Evolutionary conservation across 1,284 basidiomycete genomes (phyloP).

Genomic region (Puccinia polysora): DNA sequence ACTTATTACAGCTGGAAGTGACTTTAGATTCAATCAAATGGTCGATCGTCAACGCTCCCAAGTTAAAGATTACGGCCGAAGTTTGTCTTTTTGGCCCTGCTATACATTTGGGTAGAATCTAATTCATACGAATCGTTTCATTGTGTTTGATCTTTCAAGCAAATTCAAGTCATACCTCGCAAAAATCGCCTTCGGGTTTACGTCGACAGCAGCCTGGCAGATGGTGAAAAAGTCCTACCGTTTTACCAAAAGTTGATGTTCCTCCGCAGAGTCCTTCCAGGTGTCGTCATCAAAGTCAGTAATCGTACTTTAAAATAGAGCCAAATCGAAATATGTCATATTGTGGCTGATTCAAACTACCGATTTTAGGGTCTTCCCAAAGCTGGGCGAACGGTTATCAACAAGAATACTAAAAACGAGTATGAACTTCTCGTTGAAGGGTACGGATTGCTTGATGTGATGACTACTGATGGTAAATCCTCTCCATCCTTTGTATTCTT

Average conservation of each 20-base stretch:
- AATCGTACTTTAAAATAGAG: background rate
- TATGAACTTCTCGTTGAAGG: constrained; percentile 83
- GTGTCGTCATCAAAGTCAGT: constrained; percentile 73
- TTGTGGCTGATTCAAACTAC: background rate
- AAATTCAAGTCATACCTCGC: constrained; percentile 48
- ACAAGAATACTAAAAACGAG: constrained; percentile 61
- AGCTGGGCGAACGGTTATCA: constrained; percentile 84
- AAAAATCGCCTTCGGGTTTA: constrained; percentile 81
- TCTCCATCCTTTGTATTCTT: no score
- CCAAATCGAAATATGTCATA: background rate
- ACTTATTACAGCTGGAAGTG: constrained; percentile 64
- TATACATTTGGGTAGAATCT: background rate
- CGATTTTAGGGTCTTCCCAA: constrained; percentile 64
- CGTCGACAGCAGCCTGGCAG: constrained; percentile 59
- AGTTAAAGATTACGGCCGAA: constrained; percentile 86
- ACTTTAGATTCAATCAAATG: constrained; percentile 88
- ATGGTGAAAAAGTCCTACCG: constrained; percentile 62
- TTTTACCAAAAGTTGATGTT: constrained; percentile 76
- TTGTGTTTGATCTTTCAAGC: constrained; percentile 54
- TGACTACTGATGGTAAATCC: constrained; percentile 98
- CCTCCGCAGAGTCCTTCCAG: constrained; percentile 71
- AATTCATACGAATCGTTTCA: constrained; percentile 67
- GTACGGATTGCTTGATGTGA: constrained; percentile 93
- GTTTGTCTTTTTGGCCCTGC: constrained; percentile 15
- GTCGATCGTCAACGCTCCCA: constrained; percentile 79